phyloP scores from a whole-genome alignment of 2,329 filamentous ascomycete species.

The Curvularia verruculosa region DNA sequence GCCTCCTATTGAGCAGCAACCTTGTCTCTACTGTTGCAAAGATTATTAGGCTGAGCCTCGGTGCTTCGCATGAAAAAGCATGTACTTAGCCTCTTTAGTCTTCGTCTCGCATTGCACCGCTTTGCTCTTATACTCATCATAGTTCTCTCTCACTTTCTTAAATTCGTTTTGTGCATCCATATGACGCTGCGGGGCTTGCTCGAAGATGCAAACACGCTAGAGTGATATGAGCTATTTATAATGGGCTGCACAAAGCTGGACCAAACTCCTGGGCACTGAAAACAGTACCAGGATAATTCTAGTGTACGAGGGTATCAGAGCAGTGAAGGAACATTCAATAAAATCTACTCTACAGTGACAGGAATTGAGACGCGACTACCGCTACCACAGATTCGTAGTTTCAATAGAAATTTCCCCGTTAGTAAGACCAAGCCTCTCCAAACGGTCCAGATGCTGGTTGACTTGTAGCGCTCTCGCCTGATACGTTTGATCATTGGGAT shows the following conservation, averaged over 20 bases:
- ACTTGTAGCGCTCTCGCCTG: neutral
- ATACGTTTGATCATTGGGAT: neutral
- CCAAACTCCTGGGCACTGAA: neutral
- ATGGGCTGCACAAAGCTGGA: neutral
- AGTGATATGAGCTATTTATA: neutral
- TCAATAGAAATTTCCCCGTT: neutral
- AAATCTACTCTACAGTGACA: neutral
- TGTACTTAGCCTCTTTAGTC: too few species aligned
- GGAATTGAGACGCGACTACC: neutral
- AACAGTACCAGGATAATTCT: neutral
- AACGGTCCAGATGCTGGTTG: neutral
- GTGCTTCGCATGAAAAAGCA: too few species aligned
- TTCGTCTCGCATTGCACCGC: too few species aligned
- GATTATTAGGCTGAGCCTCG: too few species aligned
- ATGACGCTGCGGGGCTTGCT: too few species aligned
- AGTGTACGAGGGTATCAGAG: neutral
- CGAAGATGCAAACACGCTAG: neutral
- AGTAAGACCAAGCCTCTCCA: neutral
- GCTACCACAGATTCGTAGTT: neutral
- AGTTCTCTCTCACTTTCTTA: too few species aligned
- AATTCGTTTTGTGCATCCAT: too few species aligned
- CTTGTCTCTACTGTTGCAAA: too few species aligned
- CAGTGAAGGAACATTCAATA: neutral
- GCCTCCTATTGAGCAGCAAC: too few species aligned
- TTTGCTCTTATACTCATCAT: too few species aligned